These are phyloP conservation scores for Epichloe aotearoae DNA, from an alignment of 2,329 filamentous ascomycete genomes.

Conservation along the genomic window DNA sequence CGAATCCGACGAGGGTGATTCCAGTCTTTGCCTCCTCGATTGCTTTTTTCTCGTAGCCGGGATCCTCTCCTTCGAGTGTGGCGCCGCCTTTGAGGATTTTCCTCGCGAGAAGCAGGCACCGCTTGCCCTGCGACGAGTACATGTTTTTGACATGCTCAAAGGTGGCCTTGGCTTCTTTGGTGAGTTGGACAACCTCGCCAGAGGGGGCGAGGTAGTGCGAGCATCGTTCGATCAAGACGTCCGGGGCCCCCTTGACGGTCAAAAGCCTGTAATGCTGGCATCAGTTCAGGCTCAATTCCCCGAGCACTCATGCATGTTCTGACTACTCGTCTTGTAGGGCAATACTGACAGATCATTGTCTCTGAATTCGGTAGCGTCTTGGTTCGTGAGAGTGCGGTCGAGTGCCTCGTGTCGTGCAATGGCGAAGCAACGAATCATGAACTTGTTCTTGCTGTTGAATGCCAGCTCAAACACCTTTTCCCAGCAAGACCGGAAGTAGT, in stretches of 20 bases:
- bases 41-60: slow-evolving; percentile 41
- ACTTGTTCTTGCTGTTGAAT: slow-evolving; percentile 79
- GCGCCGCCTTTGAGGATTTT: slow-evolving; percentile 36
- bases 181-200: slow-evolving; percentile 39
- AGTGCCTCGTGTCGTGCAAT: slow-evolving; percentile 22
- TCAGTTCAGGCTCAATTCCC: neutral
- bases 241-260: slow-evolving; percentile 69
- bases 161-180: slow-evolving; percentile 25
- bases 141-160: slow-evolving; percentile 50
- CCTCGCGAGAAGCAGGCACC: slow-evolving; percentile 53
- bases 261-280: slow-evolving; percentile 31
- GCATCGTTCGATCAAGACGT: slow-evolving; percentile 55
- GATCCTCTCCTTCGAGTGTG: slow-evolving; percentile 20
- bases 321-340: no score
- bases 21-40: slow-evolving; percentile 38
- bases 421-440: slow-evolving; percentile 54
- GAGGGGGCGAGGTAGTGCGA: slow-evolving; percentile 40
- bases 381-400: slow-evolving; percentile 23
- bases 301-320: no score
- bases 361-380: slow-evolving; percentile 21
- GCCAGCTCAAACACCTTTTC: slow-evolving; percentile 53
- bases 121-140: slow-evolving; percentile 56
- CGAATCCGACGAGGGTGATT: slow-evolving; percentile 58
- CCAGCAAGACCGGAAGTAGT: slow-evolving; percentile 49
- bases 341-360: slow-evolving; percentile 23